Base-by-base conservation (phyloP, 2,329 filamentous ascomycete species). In the Pseudogymnoascus sp. region DNA sequence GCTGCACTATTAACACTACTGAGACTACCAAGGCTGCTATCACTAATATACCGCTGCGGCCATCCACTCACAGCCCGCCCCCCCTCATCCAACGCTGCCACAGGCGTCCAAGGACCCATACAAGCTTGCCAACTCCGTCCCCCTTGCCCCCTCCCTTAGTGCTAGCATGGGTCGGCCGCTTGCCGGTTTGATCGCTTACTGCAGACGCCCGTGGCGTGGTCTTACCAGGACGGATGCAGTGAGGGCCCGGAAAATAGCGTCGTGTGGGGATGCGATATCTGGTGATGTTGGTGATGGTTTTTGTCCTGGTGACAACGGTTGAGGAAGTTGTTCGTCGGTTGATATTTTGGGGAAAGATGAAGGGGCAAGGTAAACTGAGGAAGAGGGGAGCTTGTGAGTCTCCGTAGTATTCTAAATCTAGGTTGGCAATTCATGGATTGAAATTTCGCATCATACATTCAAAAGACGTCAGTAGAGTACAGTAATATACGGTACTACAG, bases 131-230 rank as follows among this genome's bases (percentile, higher is more conserved):
- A 16, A 16, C 45, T 52, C 45, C n/a, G 11, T 16, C 45, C n/a
- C 23, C 45, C 16, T 14, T 2, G 5, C 23, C 5, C 14, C 6
- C 14, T 19, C 19, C 19, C 19, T 19, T 19, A 19, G 19, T 6
- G n/a, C 45, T 55, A 55, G 16, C 29, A 55, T 55, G 49, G 49
- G 49, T 55, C 49, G 49, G 49, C 49, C 49, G 49, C 49, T 19
- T 55, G 29, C 49, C 29, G 49, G 49, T 55, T 55, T 55, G 49
- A 55, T 55, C 49, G 49, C 49, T 55, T 55, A 55, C 10, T 55
- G 29, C 49, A 55, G 49, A 55, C 29, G 49, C 29, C 29, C 29
- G 49, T 55, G 49, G 49, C 26, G 45, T 52, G 14, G 49, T 55
- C 49, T 55, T 19, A 55, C 49, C 49, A 55, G 49, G 29, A 55